Evolutionary conservation across 768 basidiomycete genomes (phyloP).

Genomic region (Lactifluus subvellereus): DNA sequence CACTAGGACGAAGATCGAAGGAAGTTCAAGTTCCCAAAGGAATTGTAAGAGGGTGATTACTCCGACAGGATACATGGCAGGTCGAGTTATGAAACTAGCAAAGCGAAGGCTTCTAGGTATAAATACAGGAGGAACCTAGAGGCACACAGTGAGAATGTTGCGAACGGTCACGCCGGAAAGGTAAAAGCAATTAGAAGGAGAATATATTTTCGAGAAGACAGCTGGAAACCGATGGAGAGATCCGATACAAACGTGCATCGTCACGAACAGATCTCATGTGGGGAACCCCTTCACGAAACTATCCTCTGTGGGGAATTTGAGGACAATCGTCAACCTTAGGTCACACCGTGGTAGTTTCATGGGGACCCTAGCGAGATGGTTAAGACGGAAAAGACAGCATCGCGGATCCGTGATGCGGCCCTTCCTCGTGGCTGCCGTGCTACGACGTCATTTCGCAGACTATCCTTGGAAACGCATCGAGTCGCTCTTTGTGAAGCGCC

Average conservation of each 20-base stretch:
- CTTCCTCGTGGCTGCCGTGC: slow-evolving; percentile 2
- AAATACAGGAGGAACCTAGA: slow-evolving; percentile 4
- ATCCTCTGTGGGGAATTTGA: background rate
- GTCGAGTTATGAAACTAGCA: background rate
- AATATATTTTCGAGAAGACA: slow-evolving; percentile 3
- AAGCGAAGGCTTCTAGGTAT: background rate
- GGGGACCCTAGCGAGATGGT: background rate
- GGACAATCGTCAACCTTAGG: slow-evolving; percentile 3
- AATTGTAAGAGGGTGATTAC: slow-evolving; percentile 34
- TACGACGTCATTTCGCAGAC: background rate
- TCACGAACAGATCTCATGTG: background rate
- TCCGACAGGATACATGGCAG: slow-evolving; percentile 40
- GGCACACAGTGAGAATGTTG: background rate
- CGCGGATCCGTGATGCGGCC: slow-evolving; percentile 1
- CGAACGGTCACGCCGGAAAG: slow-evolving; percentile 1
- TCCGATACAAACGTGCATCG: slow-evolving; percentile 9
- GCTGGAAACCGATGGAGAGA: slow-evolving; percentile 9
- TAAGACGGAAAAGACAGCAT: background rate
- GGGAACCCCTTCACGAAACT: background rate
- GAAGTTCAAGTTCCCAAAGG: slow-evolving; percentile 4
- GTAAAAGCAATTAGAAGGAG: background rate
- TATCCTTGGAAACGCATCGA: slow-evolving; percentile 2
- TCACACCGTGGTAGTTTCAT: slow-evolving; percentile 9
- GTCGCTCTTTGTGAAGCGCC: background rate
- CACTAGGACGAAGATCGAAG: slow-evolving; percentile 22